Conservation (phyloP, 257 asterid species). For the Cordia subcordata region DNA sequence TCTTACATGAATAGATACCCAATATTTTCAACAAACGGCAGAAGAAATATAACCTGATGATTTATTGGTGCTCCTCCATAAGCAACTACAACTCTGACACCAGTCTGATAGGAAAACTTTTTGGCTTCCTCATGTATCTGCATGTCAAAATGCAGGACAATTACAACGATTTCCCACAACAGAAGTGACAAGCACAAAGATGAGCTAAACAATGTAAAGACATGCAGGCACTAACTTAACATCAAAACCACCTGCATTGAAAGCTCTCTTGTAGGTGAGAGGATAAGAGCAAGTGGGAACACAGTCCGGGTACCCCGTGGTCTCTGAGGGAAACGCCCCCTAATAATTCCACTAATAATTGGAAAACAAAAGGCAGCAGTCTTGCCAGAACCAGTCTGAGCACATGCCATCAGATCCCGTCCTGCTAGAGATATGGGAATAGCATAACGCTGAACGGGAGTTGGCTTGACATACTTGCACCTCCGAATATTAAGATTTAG, state of each 20-base stretch:
- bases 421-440: constrained; percentile 80
- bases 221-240: not conserved
- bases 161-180: constrained; percentile 5
- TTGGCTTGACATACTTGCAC: constrained; percentile 82
- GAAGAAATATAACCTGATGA: constrained; percentile 48
- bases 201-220: not conserved
- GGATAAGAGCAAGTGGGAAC: constrained; percentile 76
- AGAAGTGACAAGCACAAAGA: not conserved
- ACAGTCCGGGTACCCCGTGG: constrained; percentile 70
- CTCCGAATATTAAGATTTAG: constrained; percentile 68
- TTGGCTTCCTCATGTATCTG: constrained; percentile 85
- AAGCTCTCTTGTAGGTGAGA: constrained; percentile 88
- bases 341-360: constrained; percentile 73
- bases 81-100: constrained; percentile 77
- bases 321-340: constrained; percentile 47
- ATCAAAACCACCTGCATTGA: constrained; percentile 59
- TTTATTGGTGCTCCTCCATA: constrained; percentile 86
- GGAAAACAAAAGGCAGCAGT: constrained; percentile 95
- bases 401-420: constrained; percentile 89
- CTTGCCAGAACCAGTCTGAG: constrained; percentile 92
- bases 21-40: too few relatives aligned
- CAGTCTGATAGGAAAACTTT: constrained; percentile 81
- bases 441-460: constrained; percentile 83
- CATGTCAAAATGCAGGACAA: constrained; percentile 17
- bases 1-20: too few relatives aligned